Base-by-base conservation (phyloP, 169 alveolate species). In the Cryptosporidium bovis region DNA sequence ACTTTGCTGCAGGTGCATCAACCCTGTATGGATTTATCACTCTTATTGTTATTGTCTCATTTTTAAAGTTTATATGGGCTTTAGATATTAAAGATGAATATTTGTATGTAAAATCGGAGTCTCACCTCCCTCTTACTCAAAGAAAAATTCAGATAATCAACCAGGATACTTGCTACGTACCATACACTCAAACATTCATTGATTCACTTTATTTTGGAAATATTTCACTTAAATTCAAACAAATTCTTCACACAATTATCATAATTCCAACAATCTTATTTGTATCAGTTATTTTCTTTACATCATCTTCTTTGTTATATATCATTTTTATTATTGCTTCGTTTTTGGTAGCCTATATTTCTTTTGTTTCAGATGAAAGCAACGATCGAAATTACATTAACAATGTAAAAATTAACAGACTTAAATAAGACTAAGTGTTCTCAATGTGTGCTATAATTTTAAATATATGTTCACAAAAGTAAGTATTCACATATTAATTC, bases 11-110 rank as follows among this genome's bases (percentile, higher is more conserved):
- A 10, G 69, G 77, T 0, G 87, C 71, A 1, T 77, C 87, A 44
- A 77, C 87, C 36, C 64, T 77, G 1, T 77, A 77, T 60, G 71
- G 87, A 29, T 77, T 56, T 60, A 77, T 77, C 15, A 77, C 71
- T 2, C 36, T 77, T 4, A 77, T 77, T 2, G 56, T 71, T 12
- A 66, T 77, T 44, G 56, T 56, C 34, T 62, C 64, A 60, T 77
- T 56, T 77, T 60, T 77, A 24, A 77, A 77, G 20, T 77, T 56
- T 77, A 51, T 77, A 13, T 77, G 87, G 87, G 56, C 56, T 2
- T 56, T 77, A 20, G 65, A 56, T 56, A 33, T 53, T 55, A 34
- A 77, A 24, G 69, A 77, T 12, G 13, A 33, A 34, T 29, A 18
- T 27, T 27, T 56, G 16, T 48, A 16, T 18, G 13, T 66, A 20